phyloP scores from a whole-genome alignment of 352 stramenopile genomes.

The Pythium volutum region DNA sequence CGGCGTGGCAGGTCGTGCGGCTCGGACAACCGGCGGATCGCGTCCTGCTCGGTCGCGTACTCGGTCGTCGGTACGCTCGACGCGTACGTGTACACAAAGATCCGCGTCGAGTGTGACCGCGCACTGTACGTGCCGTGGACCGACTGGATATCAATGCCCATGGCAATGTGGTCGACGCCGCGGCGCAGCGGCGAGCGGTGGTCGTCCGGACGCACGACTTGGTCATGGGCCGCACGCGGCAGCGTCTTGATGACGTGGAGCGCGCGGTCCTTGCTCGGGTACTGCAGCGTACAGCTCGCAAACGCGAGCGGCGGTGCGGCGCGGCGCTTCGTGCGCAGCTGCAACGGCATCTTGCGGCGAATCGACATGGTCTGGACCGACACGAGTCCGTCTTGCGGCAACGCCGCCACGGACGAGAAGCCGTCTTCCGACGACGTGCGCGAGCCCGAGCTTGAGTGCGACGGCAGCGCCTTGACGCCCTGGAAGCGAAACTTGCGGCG shows the following conservation, averaged over 20 bases:
- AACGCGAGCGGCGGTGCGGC: constrained; percentile 54
- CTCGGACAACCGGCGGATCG: constrained; percentile 22
- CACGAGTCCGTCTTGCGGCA: constrained; percentile 12
- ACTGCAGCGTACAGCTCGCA: constrained; percentile 42
- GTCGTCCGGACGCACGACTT: constrained; percentile 46
- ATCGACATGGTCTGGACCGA: constrained; percentile 19
- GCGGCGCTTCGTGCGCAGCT: constrained; percentile 22
- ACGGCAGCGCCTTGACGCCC: no score
- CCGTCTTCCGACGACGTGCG: constrained; percentile 3
- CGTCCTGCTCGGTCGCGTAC: constrained; percentile 33
- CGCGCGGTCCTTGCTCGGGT: constrained; percentile 37
- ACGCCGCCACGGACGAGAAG: background rate
- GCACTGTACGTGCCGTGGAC: constrained; percentile 26
- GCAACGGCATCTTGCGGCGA: constrained; percentile 19
- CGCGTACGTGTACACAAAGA: constrained; percentile 64
- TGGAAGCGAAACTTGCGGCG: constrained; percentile 27
- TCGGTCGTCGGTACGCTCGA: constrained; percentile 32
- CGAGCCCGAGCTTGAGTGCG: background rate
- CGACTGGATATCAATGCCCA: constrained; percentile 60
- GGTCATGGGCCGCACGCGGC: constrained; percentile 47
- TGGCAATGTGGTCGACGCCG: constrained; percentile 50
- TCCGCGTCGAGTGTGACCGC: constrained; percentile 36
- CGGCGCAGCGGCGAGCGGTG: constrained; percentile 42
- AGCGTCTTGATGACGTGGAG: constrained; percentile 67
- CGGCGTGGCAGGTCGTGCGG: constrained; percentile 33